phyloP scores from a whole-genome alignment of 805 yeast species.

The Maudiozyma turicensis region DNA sequence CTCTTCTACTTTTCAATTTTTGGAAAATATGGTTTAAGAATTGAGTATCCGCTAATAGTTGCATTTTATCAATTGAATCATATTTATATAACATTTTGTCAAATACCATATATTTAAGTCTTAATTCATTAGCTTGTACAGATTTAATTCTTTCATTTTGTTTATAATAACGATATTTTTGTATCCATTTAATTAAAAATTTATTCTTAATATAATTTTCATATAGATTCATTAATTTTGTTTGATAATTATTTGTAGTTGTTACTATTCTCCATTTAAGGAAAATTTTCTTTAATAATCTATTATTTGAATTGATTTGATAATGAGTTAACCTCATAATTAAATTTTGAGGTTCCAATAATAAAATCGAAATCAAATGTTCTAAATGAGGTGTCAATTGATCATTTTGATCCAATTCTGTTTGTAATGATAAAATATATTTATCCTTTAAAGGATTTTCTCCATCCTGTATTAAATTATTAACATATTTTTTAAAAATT shows the following conservation, averaged over 20 bases:
- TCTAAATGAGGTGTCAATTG: slow-evolving; percentile 10
- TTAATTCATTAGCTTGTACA: slow-evolving; percentile 8
- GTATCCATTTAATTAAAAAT: slow-evolving; percentile 3
- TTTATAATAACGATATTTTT: not conserved
- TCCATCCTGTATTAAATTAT: slow-evolving; percentile 10
- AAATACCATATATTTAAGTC: slow-evolving; percentile 10
- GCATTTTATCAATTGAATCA: slow-evolving; percentile 12
- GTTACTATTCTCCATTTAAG: slow-evolving; percentile 12
- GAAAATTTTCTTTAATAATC: slow-evolving; percentile 6
- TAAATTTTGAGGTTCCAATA: slow-evolving; percentile 19
- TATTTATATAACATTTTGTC: slow-evolving; percentile 12
- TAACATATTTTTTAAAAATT: slow-evolving; percentile 16
- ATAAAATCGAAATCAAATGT: slow-evolving; percentile 10
- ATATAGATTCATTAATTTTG: slow-evolving; percentile 1
- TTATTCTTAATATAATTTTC: slow-evolving; percentile 6
- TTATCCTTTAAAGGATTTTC: slow-evolving; percentile 17
- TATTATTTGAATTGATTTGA: slow-evolving; percentile 9
- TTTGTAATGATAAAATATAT: slow-evolving; percentile 13
- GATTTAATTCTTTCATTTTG: slow-evolving; percentile 4
- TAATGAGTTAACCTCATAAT: slow-evolving; percentile 16
- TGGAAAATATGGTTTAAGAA: slow-evolving; percentile 13
- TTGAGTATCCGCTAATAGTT: slow-evolving; percentile 17
- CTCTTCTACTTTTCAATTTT: slow-evolving; percentile 5
- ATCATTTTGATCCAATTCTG: slow-evolving; percentile 15
- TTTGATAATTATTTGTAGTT: not conserved